Evolutionary conservation across 2,329 filamentous ascomycete genomes (phyloP), one percentile per base, ranked within the genome.

Genomic region (Teratosphaeria viscida): DNA sequence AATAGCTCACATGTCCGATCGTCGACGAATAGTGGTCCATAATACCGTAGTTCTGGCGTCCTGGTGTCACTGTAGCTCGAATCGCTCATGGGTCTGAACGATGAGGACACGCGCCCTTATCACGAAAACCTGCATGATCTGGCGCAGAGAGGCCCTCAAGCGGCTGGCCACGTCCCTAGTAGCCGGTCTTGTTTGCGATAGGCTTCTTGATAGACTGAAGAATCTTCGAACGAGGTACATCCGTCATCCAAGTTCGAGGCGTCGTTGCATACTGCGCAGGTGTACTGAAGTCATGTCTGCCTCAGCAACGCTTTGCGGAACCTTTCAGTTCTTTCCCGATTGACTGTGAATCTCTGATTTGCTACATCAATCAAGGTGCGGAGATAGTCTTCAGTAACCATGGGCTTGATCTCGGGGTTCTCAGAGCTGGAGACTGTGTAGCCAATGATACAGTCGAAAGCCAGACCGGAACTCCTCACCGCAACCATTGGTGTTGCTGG

Each of bases 391-490:
- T 85, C 80, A 1, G 84, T 78, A 1, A 95, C 88, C 26, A 87
- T 72, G 47, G 77, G 79, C 26, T 77, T 68, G 14, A 81, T 77
- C 62, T 76, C 64, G 3, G 27, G 27, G 14, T 35, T 26, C 12
- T 43, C 54, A 32, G 53, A 34, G 26, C n/a, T 19, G 19, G 26
- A n/a, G 43, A 52, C 54, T 29, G 47, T 27, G 54, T 75, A 79
- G 0, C 90, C 92, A 35, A 97, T 81, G 29, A 96, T 80, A 1
- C 88, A 89, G 74, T 95, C 90, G 62, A 96, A 84, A 0, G 84
- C 82, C 1, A 96, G 79, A 0, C 92, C 92, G 73, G 89, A 88
- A 5, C 89, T 92, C 19, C 92, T 85, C 35, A 97, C 84, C 2
- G 88, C 92, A 2, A 96, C 89, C 72, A 96, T 88, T 54, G 79